A percentile compares a stretch with the other conserved stretches of the same genome.
phyloP scores from a whole-genome alignment of 1,284 basidiomycete genomes.

The Phenoliferia sp. region DNA sequence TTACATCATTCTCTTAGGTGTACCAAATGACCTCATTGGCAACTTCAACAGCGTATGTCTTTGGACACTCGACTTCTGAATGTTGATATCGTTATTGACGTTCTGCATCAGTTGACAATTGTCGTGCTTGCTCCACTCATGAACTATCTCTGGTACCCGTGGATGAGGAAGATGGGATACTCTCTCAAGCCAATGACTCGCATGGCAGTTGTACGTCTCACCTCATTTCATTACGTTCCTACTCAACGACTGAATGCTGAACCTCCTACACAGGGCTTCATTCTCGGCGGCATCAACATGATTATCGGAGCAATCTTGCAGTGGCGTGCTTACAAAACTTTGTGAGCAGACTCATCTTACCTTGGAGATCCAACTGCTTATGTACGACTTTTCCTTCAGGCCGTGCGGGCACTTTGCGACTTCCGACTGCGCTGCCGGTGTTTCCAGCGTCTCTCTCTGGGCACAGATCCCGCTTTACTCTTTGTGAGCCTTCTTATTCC shows the following conservation, averaged over 20 bases:
- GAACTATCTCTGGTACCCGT: conserved; percentile 58
- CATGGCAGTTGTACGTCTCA: neutral
- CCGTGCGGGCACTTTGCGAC: conserved; percentile 43
- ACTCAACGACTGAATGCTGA: neutral
- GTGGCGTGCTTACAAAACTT: conserved; percentile 47
- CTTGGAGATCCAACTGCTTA: no score
- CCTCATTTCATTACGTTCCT: neutral
- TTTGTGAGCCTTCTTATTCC: neutral
- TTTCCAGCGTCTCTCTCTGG: neutral
- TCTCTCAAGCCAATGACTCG: conserved; percentile 4
- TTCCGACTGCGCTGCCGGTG: neutral
- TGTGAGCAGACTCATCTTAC: no score
- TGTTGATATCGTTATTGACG: no score
- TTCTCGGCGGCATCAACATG: conserved; percentile 53
- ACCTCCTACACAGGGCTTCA: conserved; percentile 51
- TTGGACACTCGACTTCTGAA: neutral
- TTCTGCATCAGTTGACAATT: conserved; percentile 18
- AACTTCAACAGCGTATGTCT: conserved; percentile 40
- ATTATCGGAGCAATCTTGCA: conserved; percentile 49
- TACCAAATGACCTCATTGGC: conserved; percentile 35
- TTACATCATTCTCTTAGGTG: no score
- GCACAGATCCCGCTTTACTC: neutral
- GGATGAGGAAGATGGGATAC: conserved; percentile 57
- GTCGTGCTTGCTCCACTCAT: conserved; percentile 42
- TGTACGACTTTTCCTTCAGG: neutral